Percentiles rank a stretch among this genome's conserved stretches.
These are phyloP conservation scores for Gaeumannomyces tritici DNA, from an alignment of 2,329 filamentous ascomycete species.

Conservation along the genomic window DNA sequence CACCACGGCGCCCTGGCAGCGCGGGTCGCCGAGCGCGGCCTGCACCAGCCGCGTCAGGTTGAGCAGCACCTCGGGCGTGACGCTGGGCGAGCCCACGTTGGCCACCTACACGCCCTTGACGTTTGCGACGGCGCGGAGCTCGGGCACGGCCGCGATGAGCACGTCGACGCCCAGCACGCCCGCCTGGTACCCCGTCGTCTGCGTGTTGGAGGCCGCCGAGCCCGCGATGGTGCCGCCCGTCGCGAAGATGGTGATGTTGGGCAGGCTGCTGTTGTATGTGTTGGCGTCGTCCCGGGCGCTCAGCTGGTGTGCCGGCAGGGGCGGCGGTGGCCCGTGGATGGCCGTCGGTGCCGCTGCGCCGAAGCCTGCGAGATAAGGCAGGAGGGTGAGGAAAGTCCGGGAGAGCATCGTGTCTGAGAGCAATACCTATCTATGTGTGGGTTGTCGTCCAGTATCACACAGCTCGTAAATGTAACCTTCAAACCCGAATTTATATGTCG, in stretches of 20 bases:
- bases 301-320: neutral
- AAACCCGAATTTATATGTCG: neutral
- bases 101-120: constrained; percentile 42
- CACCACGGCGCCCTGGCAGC: constrained; percentile 41
- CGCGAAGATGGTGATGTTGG: constrained; percentile 47
- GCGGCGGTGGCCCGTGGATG: neutral
- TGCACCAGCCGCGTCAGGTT: constrained; percentile 38
- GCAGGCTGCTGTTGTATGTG: constrained; percentile 20
- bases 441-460: neutral
- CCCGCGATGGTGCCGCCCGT: constrained; percentile 52
- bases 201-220: constrained; percentile 33
- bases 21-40: constrained; percentile 30
- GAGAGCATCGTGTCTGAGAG: neutral
- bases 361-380: neutral
- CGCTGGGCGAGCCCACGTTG: constrained; percentile 34
- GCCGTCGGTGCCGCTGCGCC: no score
- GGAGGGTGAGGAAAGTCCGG: neutral
- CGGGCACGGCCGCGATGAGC: constrained; percentile 44
- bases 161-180: constrained; percentile 36
- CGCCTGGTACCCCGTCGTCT: constrained; percentile 32
- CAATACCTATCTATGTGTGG: neutral
- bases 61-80: constrained; percentile 39
- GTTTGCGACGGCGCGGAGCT: constrained; percentile 43
- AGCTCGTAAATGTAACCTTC: neutral
- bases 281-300: neutral